phyloP scores from a whole-genome alignment of 257 asterid species.

The Osmanthus fragrans region DNA sequence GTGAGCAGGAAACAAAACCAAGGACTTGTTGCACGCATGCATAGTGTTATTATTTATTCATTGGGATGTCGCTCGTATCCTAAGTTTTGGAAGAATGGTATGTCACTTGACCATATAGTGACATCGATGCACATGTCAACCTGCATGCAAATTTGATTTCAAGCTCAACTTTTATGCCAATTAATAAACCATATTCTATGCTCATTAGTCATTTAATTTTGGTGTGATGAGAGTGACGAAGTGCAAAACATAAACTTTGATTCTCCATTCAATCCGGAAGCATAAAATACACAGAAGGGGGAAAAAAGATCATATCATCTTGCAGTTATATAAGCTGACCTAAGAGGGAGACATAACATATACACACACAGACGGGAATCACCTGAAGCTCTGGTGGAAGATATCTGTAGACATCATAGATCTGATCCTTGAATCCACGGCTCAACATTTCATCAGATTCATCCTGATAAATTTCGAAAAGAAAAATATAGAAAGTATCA shows the following conservation, averaged over 20 bases:
- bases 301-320: neutral
- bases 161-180: neutral
- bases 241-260: neutral
- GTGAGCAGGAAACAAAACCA: neutral
- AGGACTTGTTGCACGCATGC: neutral
- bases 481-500: neutral
- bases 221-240: neutral
- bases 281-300: neutral
- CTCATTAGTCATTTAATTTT: neutral
- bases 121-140: neutral
- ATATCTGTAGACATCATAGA: conserved; percentile 95
- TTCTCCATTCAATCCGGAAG: neutral
- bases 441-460: conserved; percentile 99
- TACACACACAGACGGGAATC: neutral
- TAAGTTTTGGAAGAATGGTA: neutral
- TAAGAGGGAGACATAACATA: neutral
- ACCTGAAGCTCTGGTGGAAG: conserved; percentile 99
- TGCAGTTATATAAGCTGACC: neutral
- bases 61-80: neutral
- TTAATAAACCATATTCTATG: neutral
- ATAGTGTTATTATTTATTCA: neutral
- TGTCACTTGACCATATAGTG: neutral
- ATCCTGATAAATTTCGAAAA: conserved; percentile 48
- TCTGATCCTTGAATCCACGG: conserved; percentile 98
- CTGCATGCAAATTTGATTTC: neutral